phyloP scores from a whole-genome alignment of 768 basidiomycete species.

The Lactarius hengduanensis region DNA sequence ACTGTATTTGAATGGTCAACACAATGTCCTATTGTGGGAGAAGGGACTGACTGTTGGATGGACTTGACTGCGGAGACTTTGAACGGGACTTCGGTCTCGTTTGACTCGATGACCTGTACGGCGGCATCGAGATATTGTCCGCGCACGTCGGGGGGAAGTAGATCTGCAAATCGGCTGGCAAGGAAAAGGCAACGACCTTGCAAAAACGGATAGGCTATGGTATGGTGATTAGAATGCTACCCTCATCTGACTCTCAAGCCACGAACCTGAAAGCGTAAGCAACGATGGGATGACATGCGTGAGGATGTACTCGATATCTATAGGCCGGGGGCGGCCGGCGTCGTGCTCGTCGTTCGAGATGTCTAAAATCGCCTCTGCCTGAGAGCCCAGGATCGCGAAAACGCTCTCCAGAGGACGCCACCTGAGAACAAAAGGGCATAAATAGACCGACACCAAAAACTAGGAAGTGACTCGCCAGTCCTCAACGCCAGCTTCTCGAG shows the following conservation, averaged over 20 bases:
- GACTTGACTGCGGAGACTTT: slow-evolving; percentile 95
- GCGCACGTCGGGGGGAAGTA: slow-evolving; percentile 69
- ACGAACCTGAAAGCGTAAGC: slow-evolving; percentile 66
- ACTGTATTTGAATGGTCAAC: slow-evolving; percentile 40
- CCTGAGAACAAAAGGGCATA: slow-evolving; percentile 44
- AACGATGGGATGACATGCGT: slow-evolving; percentile 76
- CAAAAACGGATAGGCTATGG: slow-evolving; percentile 80
- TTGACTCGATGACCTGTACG: slow-evolving; percentile 76
- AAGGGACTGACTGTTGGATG: slow-evolving; percentile 74
- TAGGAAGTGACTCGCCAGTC: slow-evolving; percentile 56
- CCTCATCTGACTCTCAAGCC: not conserved
- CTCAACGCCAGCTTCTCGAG: slow-evolving; percentile 50
- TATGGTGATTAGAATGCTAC: slow-evolving; percentile 1
- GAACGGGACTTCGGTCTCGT: slow-evolving; percentile 73
- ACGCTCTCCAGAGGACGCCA: slow-evolving; percentile 91
- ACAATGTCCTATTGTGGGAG: not conserved
- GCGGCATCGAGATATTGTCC: slow-evolving; percentile 88
- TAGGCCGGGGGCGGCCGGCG: slow-evolving; percentile 57
- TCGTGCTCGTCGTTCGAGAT: slow-evolving; percentile 74
- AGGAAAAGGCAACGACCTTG: slow-evolving; percentile 96
- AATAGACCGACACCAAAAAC: slow-evolving; percentile 5
- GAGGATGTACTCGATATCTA: slow-evolving; percentile 78
- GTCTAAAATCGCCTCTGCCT: slow-evolving; percentile 73
- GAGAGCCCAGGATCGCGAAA: slow-evolving; percentile 77
- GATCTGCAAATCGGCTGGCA: slow-evolving; percentile 80